These are phyloP conservation scores for Exophiala xenobiotica DNA, from an alignment of 2,329 filamentous ascomycete genomes.

Conservation along the genomic window DNA sequence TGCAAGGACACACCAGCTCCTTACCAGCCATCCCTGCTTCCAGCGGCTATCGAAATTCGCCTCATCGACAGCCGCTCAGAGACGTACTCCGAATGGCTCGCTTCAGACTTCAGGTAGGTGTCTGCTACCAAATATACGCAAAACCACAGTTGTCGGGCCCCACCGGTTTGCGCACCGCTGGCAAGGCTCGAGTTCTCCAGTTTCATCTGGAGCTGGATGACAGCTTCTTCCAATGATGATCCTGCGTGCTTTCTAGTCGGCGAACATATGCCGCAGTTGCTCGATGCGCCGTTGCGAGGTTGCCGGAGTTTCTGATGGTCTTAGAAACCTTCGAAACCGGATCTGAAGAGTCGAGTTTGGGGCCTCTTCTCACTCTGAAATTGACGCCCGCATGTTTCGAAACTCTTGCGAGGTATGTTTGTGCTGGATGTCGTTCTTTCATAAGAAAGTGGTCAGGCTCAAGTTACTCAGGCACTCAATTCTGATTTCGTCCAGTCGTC, in stretches of 20 bases:
- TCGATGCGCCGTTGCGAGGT: constrained; percentile 14
- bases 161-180: background rate
- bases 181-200: constrained; percentile 13
- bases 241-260: background rate
- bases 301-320: constrained; percentile 9
- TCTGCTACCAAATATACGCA: constrained; percentile 20
- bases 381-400: constrained; percentile 29
- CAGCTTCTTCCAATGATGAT: constrained; percentile 11
- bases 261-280: constrained; percentile 15
- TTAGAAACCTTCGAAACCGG: constrained; percentile 9
- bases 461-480: constrained; percentile 20
- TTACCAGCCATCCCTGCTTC: constrained; percentile 11
- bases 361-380: constrained; percentile 24
- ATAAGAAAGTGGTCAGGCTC: constrained; percentile 25
- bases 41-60: constrained; percentile 26
- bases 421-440: constrained; percentile 23
- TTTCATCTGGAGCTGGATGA: constrained; percentile 18
- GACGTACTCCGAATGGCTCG: constrained; percentile 14
- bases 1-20: background rate
- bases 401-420: constrained; percentile 9
- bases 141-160: constrained; percentile 8
- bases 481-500: constrained; percentile 23
- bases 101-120: constrained; percentile 8
- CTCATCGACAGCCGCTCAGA: constrained; percentile 21
- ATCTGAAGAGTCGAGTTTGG: constrained; percentile 7